These are phyloP conservation scores for Rhodomyrtus psidioides DNA, from an alignment of 441 rosid genomes.

Conservation along the genomic window DNA sequence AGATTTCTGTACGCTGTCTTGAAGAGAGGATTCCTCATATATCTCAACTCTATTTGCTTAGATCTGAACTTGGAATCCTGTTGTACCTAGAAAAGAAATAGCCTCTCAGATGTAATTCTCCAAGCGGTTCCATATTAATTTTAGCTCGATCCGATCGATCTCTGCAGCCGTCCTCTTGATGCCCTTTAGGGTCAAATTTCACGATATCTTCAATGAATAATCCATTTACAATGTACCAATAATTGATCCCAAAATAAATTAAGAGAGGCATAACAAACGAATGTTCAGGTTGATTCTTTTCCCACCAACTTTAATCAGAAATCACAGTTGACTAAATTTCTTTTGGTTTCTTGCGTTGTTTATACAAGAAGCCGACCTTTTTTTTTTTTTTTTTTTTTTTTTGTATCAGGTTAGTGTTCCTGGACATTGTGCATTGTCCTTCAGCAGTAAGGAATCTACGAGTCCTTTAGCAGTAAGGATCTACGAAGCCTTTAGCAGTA, in stretches of 20 bases:
- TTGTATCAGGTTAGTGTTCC: neutral
- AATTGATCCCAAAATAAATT: neutral
- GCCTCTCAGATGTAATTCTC: no score
- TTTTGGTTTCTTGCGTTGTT: neutral
- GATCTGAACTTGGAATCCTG: neutral
- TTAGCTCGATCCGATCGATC: neutral
- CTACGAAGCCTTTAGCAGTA: neutral
- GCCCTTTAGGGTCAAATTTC: neutral
- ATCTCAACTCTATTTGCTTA: neutral
- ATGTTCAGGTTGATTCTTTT: neutral
- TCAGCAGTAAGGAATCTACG: neutral
- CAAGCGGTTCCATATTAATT: neutral
- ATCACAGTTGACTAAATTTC: neutral
- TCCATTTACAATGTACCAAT: neutral
- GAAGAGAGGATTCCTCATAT: neutral
- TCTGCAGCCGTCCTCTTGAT: neutral
- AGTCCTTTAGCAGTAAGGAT: neutral
- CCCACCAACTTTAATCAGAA: neutral
- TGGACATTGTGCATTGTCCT: neutral
- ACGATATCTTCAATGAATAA: neutral
- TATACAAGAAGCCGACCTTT: neutral
- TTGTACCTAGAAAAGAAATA: no score
- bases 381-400: no score
- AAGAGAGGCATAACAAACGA: neutral
- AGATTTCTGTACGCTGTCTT: neutral